Base-by-base conservation (phyloP, 2,329 filamentous ascomycete genomes). In the Fusarium citri region DNA sequence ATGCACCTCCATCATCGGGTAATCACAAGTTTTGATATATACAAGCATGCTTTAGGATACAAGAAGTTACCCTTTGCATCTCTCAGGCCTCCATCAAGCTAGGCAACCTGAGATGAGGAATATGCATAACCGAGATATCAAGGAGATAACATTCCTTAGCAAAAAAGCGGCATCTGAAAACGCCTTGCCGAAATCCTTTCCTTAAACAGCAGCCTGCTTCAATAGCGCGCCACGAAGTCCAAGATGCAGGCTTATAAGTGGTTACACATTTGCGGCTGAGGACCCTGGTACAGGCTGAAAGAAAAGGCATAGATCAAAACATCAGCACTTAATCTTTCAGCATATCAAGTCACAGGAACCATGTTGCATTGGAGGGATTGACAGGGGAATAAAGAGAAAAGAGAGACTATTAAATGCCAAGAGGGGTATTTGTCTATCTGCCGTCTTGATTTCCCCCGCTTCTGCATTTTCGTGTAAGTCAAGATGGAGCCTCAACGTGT, bases 251-350 rank as follows among this genome's bases (percentile, higher is more conserved):
- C 23, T 12, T 58, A 11, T 66, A 59, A 69, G 53, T 69, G 67
- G 67, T 55, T 66, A 40, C 22, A 11, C 1, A 42, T 69, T 34
- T 69, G 66, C 67, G 67, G 67, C 67, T 69, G 67, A 69, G 30
- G 26, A 26, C 30, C 64, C 48, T 65, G 22, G 48, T 47, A 31
- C 66, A 55, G 25, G 59, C 26, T 56, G 65, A 50, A 69, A 53
- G 65, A 68, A 68, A 43, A 55, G 34, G 11, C 3, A 4, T 31
- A 2, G 6, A 30, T 15, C 28, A 30, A 30, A 30, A 30, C 3
- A 20, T 6, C 4, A 11, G 9, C 2, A 43, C 26, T 37, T 45
- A 68, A 56, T 68, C 31, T 61, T 68, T 69, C 66, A 56, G 18
- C 8, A 5, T n/a, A 10, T 16, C 1, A 23, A 48, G 47, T 46